Evolutionary conservation across 805 yeast species (phyloP).

Genomic region (Candida berthetii): DNA sequence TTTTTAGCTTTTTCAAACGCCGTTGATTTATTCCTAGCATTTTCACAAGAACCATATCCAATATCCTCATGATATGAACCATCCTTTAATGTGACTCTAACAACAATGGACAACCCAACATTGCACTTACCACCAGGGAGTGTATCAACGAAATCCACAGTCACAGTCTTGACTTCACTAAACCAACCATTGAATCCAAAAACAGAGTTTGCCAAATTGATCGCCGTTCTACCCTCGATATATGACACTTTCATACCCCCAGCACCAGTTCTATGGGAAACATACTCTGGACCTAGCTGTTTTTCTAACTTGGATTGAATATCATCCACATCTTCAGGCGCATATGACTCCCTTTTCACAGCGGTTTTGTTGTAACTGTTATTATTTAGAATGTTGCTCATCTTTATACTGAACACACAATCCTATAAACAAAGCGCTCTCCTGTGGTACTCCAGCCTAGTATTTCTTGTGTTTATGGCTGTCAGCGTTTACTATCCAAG

Average conservation of each 20-base stretch:
- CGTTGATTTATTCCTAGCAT: constrained; percentile 61
- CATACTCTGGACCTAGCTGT: constrained; percentile 70
- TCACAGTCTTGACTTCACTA: constrained; percentile 59
- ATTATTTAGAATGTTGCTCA: background rate
- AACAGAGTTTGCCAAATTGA: constrained; percentile 72
- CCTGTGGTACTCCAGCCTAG: too few relatives aligned
- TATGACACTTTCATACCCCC: constrained; percentile 66
- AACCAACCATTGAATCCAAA: constrained; percentile 85
- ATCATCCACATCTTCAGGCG: constrained; percentile 14
- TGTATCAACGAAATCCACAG: constrained; percentile 62
- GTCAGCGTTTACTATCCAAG: too few relatives aligned
- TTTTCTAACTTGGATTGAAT: constrained; percentile 33
- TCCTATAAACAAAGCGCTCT: too few relatives aligned
- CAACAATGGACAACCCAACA: constrained; percentile 67
- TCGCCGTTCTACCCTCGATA: constrained; percentile 80
- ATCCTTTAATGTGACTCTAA: constrained; percentile 65
- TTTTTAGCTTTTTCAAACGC: constrained; percentile 83
- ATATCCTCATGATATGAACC: constrained; percentile 80
- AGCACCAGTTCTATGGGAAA: constrained; percentile 70
- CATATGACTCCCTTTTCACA: constrained; percentile 14
- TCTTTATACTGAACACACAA: background rate
- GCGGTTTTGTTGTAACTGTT: background rate
- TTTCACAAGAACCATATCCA: constrained; percentile 81
- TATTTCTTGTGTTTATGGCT: too few relatives aligned
- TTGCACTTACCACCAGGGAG: constrained; percentile 36